Base-by-base conservation (phyloP, 192 early-diverging fungal species). In the Backusella mclennaniae region DNA sequence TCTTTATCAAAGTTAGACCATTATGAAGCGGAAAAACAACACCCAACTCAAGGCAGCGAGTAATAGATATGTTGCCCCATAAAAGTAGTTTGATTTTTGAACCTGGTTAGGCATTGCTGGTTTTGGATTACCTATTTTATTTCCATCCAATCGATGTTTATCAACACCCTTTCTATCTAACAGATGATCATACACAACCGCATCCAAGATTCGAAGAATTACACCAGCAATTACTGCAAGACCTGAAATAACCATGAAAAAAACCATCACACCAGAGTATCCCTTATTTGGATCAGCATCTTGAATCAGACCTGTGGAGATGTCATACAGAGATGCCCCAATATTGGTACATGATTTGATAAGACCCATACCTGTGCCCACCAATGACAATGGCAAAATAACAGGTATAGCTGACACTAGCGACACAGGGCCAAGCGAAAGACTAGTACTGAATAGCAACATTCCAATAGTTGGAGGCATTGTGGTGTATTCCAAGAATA, bases 351-450 rank as follows among this genome's bases (percentile, higher is more conserved):
- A 84, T 14, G 86, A 86, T 75, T 91, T 91, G 85, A 88, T 86
- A n/a, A 90, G 79, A 1, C 90, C 90, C 71, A 90, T 76, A n/a
- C 85, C 89, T 3, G 90, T 90, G 35, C 90, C 90, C 3, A 90
- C 80, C 14, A 87, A 80, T 63, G 72, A 84, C 26, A 83, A 76
- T 7, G 87, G 89, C 6, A 91, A 49, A 14, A 88, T 84, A 0
- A 91, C 83, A 53, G 89, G 87, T 8, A 91, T 84, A 4, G 88
- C 82, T 0, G 89, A 88, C 33, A 91, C 87, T 36, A 88, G 78
- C 4, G 84, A 77, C 68, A 91, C 80, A 59, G 90, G 90, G 0
- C 90, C 90, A 7, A 91, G 77, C 3, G 88, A 83, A 66, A 91
- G 81, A 33, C 88, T 88, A 3, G 86, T 70, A 17, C 86, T 88